Evolutionary conservation across 2,329 filamentous ascomycete genomes (phyloP).

Genomic region (Xylariaceae sp.): DNA sequence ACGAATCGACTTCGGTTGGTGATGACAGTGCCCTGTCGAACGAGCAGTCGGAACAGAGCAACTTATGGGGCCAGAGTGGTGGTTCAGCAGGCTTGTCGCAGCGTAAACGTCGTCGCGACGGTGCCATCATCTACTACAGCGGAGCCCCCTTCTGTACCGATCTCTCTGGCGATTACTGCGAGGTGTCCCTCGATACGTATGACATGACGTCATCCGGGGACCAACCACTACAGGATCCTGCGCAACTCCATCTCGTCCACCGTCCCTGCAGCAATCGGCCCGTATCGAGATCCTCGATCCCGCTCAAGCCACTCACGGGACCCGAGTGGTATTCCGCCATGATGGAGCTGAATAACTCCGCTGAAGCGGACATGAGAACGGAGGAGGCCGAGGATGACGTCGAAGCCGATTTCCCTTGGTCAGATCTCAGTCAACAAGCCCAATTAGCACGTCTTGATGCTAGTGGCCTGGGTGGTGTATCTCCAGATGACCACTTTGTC

Average conservation of each 20-base stretch:
- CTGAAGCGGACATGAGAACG: conserved; percentile 32
- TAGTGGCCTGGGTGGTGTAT: conserved; percentile 54
- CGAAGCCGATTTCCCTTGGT: conserved; percentile 45
- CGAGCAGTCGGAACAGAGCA: conserved; percentile 44
- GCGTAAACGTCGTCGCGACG: conserved; percentile 56
- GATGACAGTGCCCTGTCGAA: conserved; percentile 48
- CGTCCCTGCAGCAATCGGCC: conserved; percentile 28
- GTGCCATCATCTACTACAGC: conserved; percentile 78
- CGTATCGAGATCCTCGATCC: conserved; percentile 47
- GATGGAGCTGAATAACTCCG: conserved; percentile 28
- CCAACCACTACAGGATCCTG: conserved; percentile 16
- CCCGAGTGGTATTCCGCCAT: conserved; percentile 23
- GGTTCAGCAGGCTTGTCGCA: conserved; percentile 37
- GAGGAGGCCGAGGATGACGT: conserved; percentile 37
- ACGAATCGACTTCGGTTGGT: conserved; percentile 40
- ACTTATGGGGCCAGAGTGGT: conserved; percentile 41
- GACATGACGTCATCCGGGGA: conserved; percentile 44
- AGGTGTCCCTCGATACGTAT: conserved; percentile 42
- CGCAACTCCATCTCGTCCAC: conserved; percentile 24
- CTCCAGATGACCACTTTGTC: conserved; percentile 60
- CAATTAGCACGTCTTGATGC: conserved; percentile 44
- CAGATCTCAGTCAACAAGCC: conserved; percentile 38
- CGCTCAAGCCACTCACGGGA: conserved; percentile 47
- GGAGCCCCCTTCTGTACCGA: conserved; percentile 78
- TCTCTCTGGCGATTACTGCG: conserved; percentile 60